Percentiles rank a stretch among this genome's conserved stretches.
phyloP scores from a whole-genome alignment of 2,329 filamentous ascomycete genomes.

The Boeremia lycopersici region DNA sequence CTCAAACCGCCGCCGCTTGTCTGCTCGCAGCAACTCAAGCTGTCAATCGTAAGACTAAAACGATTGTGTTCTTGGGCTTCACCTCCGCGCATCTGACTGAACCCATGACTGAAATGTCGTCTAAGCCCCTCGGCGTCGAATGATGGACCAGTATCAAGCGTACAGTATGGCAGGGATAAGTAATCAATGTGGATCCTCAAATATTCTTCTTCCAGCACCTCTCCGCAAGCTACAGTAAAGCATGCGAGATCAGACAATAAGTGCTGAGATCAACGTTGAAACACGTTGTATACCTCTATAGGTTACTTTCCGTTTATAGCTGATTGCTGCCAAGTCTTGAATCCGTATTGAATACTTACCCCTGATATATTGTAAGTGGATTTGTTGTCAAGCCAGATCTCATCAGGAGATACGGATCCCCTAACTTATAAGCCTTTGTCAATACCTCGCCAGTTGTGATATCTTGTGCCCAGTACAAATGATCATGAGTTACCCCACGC shows the following conservation, averaged over 20 bases:
- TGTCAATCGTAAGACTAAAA: neutral
- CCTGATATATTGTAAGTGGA: no score
- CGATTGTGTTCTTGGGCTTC: neutral
- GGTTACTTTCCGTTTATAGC: no score
- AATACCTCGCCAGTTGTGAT: conserved; percentile 1
- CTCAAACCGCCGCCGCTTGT: neutral
- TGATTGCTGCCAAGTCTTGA: no score
- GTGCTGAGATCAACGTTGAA: no score
- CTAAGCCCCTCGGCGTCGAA: neutral
- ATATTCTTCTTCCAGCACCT: no score
- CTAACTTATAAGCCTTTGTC: neutral
- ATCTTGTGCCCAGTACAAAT: conserved; percentile 31
- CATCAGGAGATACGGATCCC: neutral
- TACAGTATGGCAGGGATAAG: no score
- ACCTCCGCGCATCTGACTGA: neutral
- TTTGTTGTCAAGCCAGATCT: neutral
- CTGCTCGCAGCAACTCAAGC: neutral
- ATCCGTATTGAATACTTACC: no score
- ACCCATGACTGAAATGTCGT: neutral
- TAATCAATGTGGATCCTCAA: no score
- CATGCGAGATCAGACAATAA: no score
- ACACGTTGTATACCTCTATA: no score
- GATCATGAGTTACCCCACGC: conserved; percentile 1
- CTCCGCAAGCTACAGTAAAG: no score
- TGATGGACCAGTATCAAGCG: neutral